Evolutionary conservation across 768 basidiomycete species (phyloP).

Genomic region (Amanita rubescens): DNA sequence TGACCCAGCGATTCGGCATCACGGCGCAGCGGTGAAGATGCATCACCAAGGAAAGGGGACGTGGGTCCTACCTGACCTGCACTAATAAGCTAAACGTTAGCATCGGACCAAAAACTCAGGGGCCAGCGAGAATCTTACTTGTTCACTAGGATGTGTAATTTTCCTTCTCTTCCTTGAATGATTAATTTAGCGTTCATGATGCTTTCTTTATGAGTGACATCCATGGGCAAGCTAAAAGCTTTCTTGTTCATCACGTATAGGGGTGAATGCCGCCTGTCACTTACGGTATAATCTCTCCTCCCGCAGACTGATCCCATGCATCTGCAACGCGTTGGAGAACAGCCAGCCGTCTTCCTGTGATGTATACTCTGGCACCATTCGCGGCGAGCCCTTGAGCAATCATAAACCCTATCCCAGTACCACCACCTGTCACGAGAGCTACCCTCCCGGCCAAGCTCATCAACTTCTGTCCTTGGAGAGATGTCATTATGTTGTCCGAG

Average conservation of each 20-base stretch:
- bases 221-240: slow-evolving; percentile 44
- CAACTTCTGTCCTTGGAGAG: slow-evolving; percentile 23
- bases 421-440: slow-evolving; percentile 47
- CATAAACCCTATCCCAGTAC: slow-evolving; percentile 51
- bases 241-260: slow-evolving; percentile 2
- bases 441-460: slow-evolving; percentile 53
- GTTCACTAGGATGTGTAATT: slow-evolving; percentile 73
- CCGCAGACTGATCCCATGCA: slow-evolving; percentile 38
- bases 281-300: slow-evolving; percentile 54
- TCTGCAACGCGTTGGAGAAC: slow-evolving; percentile 53
- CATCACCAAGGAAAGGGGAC: slow-evolving; percentile 50
- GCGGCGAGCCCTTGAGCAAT: slow-evolving; percentile 68
- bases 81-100: slow-evolving; percentile 28
- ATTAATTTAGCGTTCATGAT: slow-evolving; percentile 48
- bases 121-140: slow-evolving; percentile 41
- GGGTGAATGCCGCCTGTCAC: slow-evolving; percentile 9
- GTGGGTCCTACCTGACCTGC: slow-evolving; percentile 69
- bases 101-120: background rate
- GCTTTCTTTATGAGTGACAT: slow-evolving; percentile 62
- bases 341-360: slow-evolving; percentile 61
- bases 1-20: slow-evolving; percentile 58
- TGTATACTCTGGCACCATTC: slow-evolving; percentile 77
- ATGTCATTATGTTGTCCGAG: background rate
- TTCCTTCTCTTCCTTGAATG: slow-evolving; percentile 56
- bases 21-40: slow-evolving; percentile 49